These are phyloP conservation scores for Flaveria floridana DNA, from an alignment of 140 eudicot genomes.

Conservation along the genomic window DNA sequence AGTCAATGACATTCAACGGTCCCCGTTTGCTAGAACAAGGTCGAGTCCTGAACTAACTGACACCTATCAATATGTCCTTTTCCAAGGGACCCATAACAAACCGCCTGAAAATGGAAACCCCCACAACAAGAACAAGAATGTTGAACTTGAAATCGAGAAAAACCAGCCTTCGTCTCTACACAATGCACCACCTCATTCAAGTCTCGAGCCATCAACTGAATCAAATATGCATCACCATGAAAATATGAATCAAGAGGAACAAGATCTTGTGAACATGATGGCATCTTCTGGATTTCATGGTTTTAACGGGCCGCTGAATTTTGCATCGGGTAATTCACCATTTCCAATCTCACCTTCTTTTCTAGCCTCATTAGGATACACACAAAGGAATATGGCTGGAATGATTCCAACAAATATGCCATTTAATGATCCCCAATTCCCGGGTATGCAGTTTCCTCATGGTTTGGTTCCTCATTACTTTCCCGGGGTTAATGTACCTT, in stretches of 20 bases:
- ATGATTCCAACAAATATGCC: slow-evolving; percentile 68
- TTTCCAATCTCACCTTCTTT: slow-evolving; percentile 61
- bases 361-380: slow-evolving; percentile 71
- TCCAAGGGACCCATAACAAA: slow-evolving; percentile 48
- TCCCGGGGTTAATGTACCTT: slow-evolving; percentile 46
- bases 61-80: slow-evolving; percentile 45
- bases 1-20: slow-evolving; percentile 56
- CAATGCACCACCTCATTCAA: slow-evolving; percentile 40
- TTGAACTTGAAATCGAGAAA: slow-evolving; percentile 47
- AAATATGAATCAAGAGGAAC: slow-evolving; percentile 77
- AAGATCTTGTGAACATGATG: slow-evolving; percentile 87
- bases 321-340: slow-evolving; percentile 62
- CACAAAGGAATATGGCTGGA: slow-evolving; percentile 61
- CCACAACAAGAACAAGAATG: slow-evolving; percentile 46
- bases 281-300: slow-evolving; percentile 68
- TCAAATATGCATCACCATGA: slow-evolving; percentile 42
- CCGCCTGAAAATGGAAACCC: slow-evolving; percentile 43
- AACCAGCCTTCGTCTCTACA: slow-evolving; percentile 44
- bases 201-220: slow-evolving; percentile 44
- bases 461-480: slow-evolving; percentile 70
- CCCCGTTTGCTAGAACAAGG: slow-evolving; percentile 72
- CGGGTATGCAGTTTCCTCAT: slow-evolving; percentile 69
- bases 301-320: slow-evolving; percentile 65
- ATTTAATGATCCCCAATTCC: slow-evolving; percentile 53
- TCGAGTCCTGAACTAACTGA: slow-evolving; percentile 92